phyloP scores from a whole-genome alignment of 345 rosid species.

The Brassica juncea region DNA sequence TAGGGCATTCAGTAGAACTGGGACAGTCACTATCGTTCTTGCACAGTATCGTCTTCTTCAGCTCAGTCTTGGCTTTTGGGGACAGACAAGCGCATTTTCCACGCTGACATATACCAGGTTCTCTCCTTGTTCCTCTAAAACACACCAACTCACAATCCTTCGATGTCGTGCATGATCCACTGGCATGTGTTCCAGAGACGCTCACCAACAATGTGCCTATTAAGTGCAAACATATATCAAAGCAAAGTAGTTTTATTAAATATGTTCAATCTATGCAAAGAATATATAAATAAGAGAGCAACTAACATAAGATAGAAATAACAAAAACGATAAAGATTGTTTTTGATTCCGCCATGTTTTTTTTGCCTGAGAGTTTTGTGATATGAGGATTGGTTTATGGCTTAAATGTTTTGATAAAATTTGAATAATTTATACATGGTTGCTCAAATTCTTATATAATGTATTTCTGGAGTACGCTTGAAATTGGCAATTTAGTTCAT shows the following conservation, averaged over 20 bases:
- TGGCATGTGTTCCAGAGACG: background rate
- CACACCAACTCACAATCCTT: background rate
- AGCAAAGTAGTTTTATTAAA: background rate
- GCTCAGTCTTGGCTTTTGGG: background rate
- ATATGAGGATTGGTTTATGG: conserved; percentile 1
- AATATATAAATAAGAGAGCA: background rate
- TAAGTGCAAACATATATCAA: background rate
- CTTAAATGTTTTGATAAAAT: background rate
- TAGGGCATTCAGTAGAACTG: conserved; percentile 7
- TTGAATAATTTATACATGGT: background rate
- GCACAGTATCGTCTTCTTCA: background rate
- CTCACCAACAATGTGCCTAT: conserved; percentile 14
- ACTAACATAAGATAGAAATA: conserved; percentile 8
- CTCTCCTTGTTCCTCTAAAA: background rate
- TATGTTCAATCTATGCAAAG: background rate
- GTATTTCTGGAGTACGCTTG: background rate
- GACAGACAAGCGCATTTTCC: background rate
- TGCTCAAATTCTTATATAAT: conserved; percentile 1
- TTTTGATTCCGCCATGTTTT: conserved; percentile 5
- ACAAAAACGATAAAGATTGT: background rate
- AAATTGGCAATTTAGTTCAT: conserved; percentile 3
- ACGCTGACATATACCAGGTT: background rate
- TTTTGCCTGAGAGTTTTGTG: background rate
- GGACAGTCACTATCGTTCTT: conserved; percentile 21
- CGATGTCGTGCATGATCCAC: background rate